A percentile compares a stretch with the other conserved stretches of the same genome.
phyloP scores from a whole-genome alignment of 2,329 filamentous ascomycete species.

The Xylaria sp. region DNA sequence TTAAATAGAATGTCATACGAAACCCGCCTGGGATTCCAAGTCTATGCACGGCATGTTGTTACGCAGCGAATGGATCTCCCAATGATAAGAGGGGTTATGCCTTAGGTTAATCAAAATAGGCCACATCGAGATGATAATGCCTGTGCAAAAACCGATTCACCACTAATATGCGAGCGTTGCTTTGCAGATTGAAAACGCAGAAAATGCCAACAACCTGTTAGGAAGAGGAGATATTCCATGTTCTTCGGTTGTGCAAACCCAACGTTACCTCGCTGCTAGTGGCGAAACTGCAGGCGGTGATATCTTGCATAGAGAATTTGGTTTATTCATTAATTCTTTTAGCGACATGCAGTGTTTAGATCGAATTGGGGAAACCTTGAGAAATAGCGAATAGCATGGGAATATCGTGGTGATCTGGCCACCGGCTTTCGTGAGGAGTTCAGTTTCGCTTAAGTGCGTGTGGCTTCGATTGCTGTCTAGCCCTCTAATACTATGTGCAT shows the following conservation, averaged over 20 bases:
- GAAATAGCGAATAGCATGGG: slow-evolving; percentile 9
- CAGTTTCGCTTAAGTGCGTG: slow-evolving; percentile 17
- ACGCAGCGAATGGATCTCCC: background rate
- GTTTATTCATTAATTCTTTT: slow-evolving; percentile 9
- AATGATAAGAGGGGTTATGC: slow-evolving; percentile 3
- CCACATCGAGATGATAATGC: background rate
- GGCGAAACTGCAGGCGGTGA: slow-evolving; percentile 3
- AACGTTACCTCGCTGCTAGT: slow-evolving; percentile 19
- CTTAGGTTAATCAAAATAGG: slow-evolving; percentile 8
- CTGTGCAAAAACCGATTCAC: background rate
- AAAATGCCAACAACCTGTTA: slow-evolving; percentile 12
- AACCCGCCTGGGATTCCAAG: background rate
- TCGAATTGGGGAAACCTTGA: slow-evolving; percentile 5
- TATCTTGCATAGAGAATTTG: slow-evolving; percentile 1
- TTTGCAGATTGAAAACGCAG: slow-evolving; percentile 12
- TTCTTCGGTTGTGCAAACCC: slow-evolving; percentile 23
- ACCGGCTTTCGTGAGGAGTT: slow-evolving; percentile 9
- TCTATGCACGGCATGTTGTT: background rate
- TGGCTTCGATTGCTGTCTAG: slow-evolving; percentile 13
- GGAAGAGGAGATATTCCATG: slow-evolving; percentile 6
- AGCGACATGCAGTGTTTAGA: slow-evolving; percentile 3
- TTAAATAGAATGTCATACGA: background rate
- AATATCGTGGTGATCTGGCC: slow-evolving; percentile 11
- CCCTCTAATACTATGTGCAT: background rate
- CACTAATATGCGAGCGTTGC: slow-evolving; percentile 17